phyloP scores from a whole-genome alignment of 306 rosid species.

The Heteromeles arbutifolia region DNA sequence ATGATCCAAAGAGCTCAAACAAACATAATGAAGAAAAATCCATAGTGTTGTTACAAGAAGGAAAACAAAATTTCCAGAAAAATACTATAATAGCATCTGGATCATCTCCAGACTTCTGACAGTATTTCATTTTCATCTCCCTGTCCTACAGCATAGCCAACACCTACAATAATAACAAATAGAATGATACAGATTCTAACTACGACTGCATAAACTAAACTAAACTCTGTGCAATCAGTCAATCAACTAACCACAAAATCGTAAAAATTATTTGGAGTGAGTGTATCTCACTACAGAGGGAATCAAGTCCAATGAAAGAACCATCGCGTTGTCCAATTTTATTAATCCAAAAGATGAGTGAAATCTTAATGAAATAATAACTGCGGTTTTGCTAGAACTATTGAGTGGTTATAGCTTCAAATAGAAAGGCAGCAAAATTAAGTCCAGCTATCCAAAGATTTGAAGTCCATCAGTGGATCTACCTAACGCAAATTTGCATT shows the following conservation, averaged over 20 bases:
- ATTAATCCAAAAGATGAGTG: background rate
- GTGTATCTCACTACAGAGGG: background rate
- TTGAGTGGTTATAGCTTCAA: background rate
- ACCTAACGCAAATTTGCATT: background rate
- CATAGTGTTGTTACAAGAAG: background rate
- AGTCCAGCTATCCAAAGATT: background rate
- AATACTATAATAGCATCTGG: background rate
- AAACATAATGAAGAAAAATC: background rate
- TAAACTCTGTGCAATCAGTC: background rate
- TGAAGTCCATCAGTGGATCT: background rate
- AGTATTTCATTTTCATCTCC: background rate
- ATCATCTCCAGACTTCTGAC: background rate
- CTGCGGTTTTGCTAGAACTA: background rate
- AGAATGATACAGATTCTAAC: background rate
- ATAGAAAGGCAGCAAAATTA: background rate
- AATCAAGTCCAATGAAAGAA: background rate
- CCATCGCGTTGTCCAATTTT: background rate
- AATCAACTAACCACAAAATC: background rate
- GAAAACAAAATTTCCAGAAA: background rate
- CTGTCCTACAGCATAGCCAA: background rate
- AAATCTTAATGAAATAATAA: background rate
- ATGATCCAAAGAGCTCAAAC: background rate
- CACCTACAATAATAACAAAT: background rate
- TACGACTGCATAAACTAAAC: background rate
- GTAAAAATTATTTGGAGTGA: background rate